phyloP scores from a whole-genome alignment of 176 grass and related monocot species.

The Leersia perrieri region DNA sequence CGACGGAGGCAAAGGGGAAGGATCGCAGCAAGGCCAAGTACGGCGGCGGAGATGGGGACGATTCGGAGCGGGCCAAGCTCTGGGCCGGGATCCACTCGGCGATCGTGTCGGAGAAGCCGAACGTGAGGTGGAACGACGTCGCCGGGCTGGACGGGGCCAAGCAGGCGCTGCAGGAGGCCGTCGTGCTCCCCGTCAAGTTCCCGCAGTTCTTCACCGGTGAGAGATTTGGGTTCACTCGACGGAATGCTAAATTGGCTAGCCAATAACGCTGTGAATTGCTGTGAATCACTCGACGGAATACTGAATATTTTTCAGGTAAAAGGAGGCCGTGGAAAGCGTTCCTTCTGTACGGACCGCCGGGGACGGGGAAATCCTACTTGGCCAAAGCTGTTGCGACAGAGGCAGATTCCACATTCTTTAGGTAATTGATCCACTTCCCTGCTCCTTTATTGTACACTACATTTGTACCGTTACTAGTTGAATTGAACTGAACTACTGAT shows the following conservation, averaged over 20 bases:
- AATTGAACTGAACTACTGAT: no score
- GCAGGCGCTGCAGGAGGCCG: slow-evolving; percentile 77
- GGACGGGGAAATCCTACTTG: slow-evolving; percentile 73
- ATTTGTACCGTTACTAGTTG: no score
- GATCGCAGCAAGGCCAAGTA: slow-evolving; percentile 47
- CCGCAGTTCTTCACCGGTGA: slow-evolving; percentile 75
- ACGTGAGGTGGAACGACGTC: slow-evolving; percentile 72
- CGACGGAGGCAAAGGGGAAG: slow-evolving; percentile 25
- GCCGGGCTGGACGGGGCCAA: slow-evolving; percentile 65
- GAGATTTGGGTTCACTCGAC: not conserved
- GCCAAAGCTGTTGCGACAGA: slow-evolving; percentile 76
- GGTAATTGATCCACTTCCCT: slow-evolving; percentile 21
- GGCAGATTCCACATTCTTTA: slow-evolving; percentile 74
- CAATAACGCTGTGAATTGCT: not conserved
- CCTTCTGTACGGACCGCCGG: slow-evolving; percentile 62
- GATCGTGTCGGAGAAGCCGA: slow-evolving; percentile 63
- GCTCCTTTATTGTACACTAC: no score
- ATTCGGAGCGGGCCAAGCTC: slow-evolving; percentile 54
- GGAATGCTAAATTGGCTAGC: not conserved
- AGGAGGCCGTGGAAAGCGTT: slow-evolving; percentile 73
- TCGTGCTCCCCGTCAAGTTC: slow-evolving; percentile 67
- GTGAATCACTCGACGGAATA: no score
- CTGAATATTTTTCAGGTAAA: slow-evolving; percentile 40
- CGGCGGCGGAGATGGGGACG: slow-evolving; percentile 34
- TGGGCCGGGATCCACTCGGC: slow-evolving; percentile 51